Evolutionary conservation across 2,329 filamentous ascomycete species (phyloP), one percentile per base, ranked within the genome.

Genomic region (Talaromyces verruculosus): DNA sequence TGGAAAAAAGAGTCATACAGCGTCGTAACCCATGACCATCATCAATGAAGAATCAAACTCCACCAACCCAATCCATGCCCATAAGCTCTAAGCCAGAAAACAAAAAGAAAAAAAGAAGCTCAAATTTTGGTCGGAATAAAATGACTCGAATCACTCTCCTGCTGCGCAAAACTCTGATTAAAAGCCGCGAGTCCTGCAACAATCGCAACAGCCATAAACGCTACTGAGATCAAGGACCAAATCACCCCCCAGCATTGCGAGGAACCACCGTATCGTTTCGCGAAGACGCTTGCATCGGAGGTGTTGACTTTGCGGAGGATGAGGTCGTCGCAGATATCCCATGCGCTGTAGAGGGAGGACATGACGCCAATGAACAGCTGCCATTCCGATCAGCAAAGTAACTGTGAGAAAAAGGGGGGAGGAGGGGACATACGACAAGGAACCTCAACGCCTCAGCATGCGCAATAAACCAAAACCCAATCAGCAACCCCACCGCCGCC

Each of bases 311-410:
- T 93, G 66, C 91, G 85, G 4, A 93, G 80, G 70, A 94, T 92
- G 37, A 93, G 81, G 71, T 94, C 91, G 73, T 94, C 91, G 77
- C 90, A 93, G 70, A 93, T 93, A 80, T 93, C 91, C 91, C 91
- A 93, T 5, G 91, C 90, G 69, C 88, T 91, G 77, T 93, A 93
- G 0, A 93, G 84, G 1, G 87, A 89, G 6, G 87, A 90, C 91
- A 93, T 93, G 71, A 93, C 90, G 49, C 91, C 91, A 68, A 93
- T 92, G 72, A 93, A 93, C 33, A 93, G 83, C 80, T 87, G 67
- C 2, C 13, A 17, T 65, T 39, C 13, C n/a, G 13, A 59, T 70
- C 28, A 71, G 68, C 8, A 13, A 53, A 33, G 8, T 13, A 25
- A 28, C 25, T 25, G 10, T 1, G 13, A 43, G 13, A 10, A n/a